Evolutionary conservation across 2,329 filamentous ascomycete genomes (phyloP).

Genomic region (Ophiostoma sp.): DNA sequence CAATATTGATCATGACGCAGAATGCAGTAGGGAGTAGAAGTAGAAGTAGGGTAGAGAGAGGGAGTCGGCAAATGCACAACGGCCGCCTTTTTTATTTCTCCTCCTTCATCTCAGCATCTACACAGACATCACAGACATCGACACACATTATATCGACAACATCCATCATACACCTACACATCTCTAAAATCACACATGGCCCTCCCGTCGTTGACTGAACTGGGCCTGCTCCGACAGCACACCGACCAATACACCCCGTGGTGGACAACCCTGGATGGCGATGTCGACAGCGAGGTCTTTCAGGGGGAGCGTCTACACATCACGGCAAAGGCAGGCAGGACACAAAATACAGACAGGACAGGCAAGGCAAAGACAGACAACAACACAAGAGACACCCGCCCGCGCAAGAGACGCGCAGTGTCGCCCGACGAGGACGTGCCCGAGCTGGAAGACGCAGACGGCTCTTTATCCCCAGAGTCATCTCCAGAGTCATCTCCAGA

Average conservation of each 20-base stretch:
- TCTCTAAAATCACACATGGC: neutral
- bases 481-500: neutral
- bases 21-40: neutral
- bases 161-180: too few species aligned
- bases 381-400: neutral
- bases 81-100: neutral
- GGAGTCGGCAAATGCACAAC: neutral
- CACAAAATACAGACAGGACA: neutral
- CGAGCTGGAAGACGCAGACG: neutral
- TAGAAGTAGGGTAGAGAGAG: too few species aligned
- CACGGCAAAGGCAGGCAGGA: neutral
- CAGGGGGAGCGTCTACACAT: neutral
- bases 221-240: slow-evolving; percentile 22
- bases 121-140: too few species aligned
- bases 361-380: neutral
- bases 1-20: neutral
- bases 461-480: neutral
- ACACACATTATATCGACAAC: neutral
- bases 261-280: neutral
- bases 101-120: too few species aligned
- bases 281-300: neutral
- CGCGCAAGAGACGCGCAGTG: slow-evolving; percentile 3
- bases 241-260: neutral
- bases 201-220: slow-evolving; percentile 24
- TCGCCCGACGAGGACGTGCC: slow-evolving; percentile 14